Evolutionary conservation across 371 early-diverging fungal species (phyloP).

Genomic region (Mortierella sp.): DNA sequence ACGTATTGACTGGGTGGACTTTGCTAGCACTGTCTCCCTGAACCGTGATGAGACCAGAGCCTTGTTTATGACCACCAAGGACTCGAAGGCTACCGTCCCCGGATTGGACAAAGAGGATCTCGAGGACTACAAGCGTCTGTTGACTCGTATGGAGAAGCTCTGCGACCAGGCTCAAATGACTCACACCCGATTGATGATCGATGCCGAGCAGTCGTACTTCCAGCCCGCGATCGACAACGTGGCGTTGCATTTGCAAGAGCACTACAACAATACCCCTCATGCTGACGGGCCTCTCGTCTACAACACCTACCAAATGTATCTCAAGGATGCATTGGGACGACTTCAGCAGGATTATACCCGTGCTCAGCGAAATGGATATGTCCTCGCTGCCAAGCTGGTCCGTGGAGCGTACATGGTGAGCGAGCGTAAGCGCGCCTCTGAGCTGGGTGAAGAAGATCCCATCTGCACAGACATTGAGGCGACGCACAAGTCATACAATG

Average conservation of each 20-base stretch:
- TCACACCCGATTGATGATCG: constrained; percentile 84
- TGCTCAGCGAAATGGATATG: constrained; percentile 71
- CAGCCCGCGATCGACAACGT: constrained; percentile 92
- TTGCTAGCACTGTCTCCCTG: constrained; percentile 66
- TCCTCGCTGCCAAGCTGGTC: constrained; percentile 91
- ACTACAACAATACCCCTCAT: constrained; percentile 68
- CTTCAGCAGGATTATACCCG: constrained; percentile 74
- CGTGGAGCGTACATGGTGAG: constrained; percentile 92
- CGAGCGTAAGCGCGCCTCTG: constrained; percentile 83
- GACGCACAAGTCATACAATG: constrained; percentile 86
- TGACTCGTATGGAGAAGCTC: constrained; percentile 74
- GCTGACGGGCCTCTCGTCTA: constrained; percentile 71
- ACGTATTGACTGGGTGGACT: constrained; percentile 70
- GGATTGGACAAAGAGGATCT: constrained; percentile 64
- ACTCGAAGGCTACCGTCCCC: constrained; percentile 18
- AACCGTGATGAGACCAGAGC: constrained; percentile 61
- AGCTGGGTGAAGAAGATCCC: constrained; percentile 77
- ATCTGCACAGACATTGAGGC: constrained; percentile 81
- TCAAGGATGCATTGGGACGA: constrained; percentile 71
- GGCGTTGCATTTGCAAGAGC: constrained; percentile 70
- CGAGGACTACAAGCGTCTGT: constrained; percentile 74
- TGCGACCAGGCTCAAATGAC: constrained; percentile 67
- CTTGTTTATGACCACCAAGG: constrained; percentile 52
- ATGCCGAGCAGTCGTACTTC: constrained; percentile 92
- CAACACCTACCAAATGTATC: constrained; percentile 96